Evolutionary conservation across 352 stramenopile species (phyloP), one percentile per base, ranked within the genome.

Genomic region (Plasmopara halstedii): DNA sequence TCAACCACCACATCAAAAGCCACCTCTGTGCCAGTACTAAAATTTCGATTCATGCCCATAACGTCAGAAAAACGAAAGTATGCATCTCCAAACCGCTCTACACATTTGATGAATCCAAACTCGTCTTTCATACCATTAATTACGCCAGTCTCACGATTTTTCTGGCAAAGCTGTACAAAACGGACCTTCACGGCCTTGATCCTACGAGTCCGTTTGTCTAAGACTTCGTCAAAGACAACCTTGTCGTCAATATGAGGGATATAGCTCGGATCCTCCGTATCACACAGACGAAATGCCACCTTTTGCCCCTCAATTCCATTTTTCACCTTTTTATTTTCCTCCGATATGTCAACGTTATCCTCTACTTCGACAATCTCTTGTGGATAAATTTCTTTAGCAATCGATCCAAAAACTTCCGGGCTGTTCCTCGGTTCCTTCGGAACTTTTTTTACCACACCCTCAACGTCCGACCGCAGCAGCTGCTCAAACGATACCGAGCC

Each of bases 91-190:
- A 56, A 50, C n/a, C 79, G 70, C 21, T 91, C 76, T 0, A 71
- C 70, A 32, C 74, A 88, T 53, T 86, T 85, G 50, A 91, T 86
- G 48, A 91, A 91, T 0, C 79, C 79, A 52, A 86, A 91, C 3
- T 91, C 79, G 13, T 88, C 76, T 34, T 85, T 85, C 51, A 88
- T 42, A 4, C 73, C 71, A 21, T 65, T 68, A 50, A 91, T 83
- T 18, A 75, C 62, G 26, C 79, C 79, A 9, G 61, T 73, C 53
- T 86, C 77, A 15, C 79, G 76, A 45, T 83, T 67, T 56, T 83
- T 73, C 11, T 70, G 56, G 46, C 85, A 84, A 17, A 91, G 52
- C 19, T 70, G 46, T 7, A 85, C 42, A 6, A 85, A 53, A 10
- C 73, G 73, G 2, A 91, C 67, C 49, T 85, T 85, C 31, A 75